Evolutionary conservation across 108 stramenopile species (phyloP), one percentile per base, ranked within the genome.

Genomic region (Schizochytrium sp.): DNA sequence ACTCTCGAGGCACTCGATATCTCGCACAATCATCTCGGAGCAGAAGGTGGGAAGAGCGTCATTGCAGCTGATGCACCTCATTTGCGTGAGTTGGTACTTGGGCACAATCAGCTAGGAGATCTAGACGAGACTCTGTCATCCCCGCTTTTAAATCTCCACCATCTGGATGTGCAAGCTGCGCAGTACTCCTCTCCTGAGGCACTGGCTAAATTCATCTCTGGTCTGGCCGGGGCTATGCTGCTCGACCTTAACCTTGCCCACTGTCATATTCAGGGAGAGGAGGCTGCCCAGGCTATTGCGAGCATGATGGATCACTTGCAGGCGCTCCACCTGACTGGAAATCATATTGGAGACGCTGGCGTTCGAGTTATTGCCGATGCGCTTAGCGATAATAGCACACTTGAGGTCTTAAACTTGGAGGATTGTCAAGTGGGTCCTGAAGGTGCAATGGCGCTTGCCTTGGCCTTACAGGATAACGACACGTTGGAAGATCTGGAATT

Each of bases 41-140:
- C 64, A 7, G 2, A 69, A 44, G 64, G 64, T 7, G 2, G 42
- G 12, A 69, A 38, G 19, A 8, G 7, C 28, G 0, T 69, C 5
- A 44, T 69, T 0, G 15, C 12, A 8, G 64, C 64, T 0, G 12
- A 69, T 8, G 64, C 64, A 7, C 12, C 12, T 7, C 12, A 7
- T 15, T 69, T 69, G 64, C 64, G 64, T 44, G 64, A 69, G 64
- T 44, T 69, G 8, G 64, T 69, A 44, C 64, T 69, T 2, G 64
- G 64, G 7, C 64, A 69, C 64, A 69, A 69, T 15, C 64, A 69
- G 64, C 64, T 69, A 0, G 64, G 64, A 7, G 19, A 13, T 5
- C 12, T 69, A 7, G 64, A 69, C 64, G 12, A 69, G 64, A 13
- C 64, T 44, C 64, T 69, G 42, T 69, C 64, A 44, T 15, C 64